Percentiles rank a stretch among this genome's conserved stretches.
These are phyloP conservation scores for Agaricus sinodeliciosus DNA, from an alignment of 768 basidiomycete genomes.

Conservation along the genomic window DNA sequence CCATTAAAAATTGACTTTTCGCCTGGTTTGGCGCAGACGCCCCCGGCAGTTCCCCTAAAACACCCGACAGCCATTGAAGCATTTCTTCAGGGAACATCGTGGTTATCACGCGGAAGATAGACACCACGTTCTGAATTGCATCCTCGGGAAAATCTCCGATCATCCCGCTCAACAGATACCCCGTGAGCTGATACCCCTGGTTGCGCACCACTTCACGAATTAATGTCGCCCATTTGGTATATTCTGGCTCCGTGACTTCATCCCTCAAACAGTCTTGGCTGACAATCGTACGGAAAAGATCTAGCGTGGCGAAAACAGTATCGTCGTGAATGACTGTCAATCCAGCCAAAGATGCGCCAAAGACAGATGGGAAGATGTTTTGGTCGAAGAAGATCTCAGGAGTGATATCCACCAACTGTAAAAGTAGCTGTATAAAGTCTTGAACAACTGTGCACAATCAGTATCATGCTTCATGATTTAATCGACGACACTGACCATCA, in stretches of 20 bases:
- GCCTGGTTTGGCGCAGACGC: constrained; percentile 53
- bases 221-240: constrained; percentile 50
- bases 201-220: constrained; percentile 59
- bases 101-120: constrained; percentile 68
- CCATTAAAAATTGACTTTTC: constrained; percentile 66
- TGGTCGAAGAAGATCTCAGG: constrained; percentile 81
- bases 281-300: constrained; percentile 70
- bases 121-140: constrained; percentile 60
- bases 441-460: constrained; percentile 64
- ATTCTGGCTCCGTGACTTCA: constrained; percentile 31
- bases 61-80: constrained; percentile 62
- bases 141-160: constrained; percentile 90
- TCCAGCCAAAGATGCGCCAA: constrained; percentile 69
- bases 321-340: constrained; percentile 81
- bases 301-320: constrained; percentile 75
- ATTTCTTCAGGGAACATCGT: constrained; percentile 64
- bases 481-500: constrained; percentile 58
- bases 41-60: constrained; percentile 65
- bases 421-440: constrained; percentile 82
- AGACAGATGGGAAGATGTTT: constrained; percentile 67
- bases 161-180: constrained; percentile 68
- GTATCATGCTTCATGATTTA: not conserved
- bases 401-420: constrained; percentile 56
- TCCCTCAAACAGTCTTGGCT: constrained; percentile 59
- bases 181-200: constrained; percentile 67